Base-by-base conservation (phyloP, 495 filamentous ascomycete genomes). In the Talaromyces stipitatus region DNA sequence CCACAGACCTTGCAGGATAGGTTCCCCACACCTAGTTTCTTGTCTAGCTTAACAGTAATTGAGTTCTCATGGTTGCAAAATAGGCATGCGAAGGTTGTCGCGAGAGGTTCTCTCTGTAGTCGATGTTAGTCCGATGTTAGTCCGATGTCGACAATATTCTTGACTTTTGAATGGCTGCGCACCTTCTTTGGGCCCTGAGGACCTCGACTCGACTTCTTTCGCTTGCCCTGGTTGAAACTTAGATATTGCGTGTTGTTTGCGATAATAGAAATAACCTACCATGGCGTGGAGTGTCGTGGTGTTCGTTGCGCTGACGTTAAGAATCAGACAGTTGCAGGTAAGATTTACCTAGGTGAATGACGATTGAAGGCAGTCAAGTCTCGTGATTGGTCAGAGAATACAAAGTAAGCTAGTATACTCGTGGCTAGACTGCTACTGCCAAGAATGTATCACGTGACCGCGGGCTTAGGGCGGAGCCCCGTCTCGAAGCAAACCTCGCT, bases 21-120 rank as follows among this genome's bases (percentile, higher is more conserved):
- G 41, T 84, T 77, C 4, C 91, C 94, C 23, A 96, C 75, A 27
- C 89, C 90, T 5, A 83, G 74, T 68, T 97, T 97, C 78, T 94
- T 96, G 61, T 97, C 90, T 36, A 98, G 74, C 66, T 91, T 90
- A 62, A 95, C 88, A 2, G 84, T 77, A 30, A 98, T 89, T 0
- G 91, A 87, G 46, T 89, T 90, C 65, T 97, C 95, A 72, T 97
- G 91, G 69, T 96, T 97, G 78, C 94, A 98, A 72, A 98, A 98
- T 28, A 97, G 83, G 66, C 94, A 98, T n/a, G 90, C 84, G 69
- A 98, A 98, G 20, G 83, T 78, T 2, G 87, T 92, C 14, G 90
- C 76, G n/a, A 98, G 82, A 12, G 90, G 88, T 64, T 96, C 92
- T 66, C 82, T 83, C 92, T 96, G 64, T 56, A 33, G 12, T 29